These are phyloP conservation scores for Fusarium nodosum DNA, from an alignment of 2,329 filamentous ascomycete genomes.

Conservation along the genomic window DNA sequence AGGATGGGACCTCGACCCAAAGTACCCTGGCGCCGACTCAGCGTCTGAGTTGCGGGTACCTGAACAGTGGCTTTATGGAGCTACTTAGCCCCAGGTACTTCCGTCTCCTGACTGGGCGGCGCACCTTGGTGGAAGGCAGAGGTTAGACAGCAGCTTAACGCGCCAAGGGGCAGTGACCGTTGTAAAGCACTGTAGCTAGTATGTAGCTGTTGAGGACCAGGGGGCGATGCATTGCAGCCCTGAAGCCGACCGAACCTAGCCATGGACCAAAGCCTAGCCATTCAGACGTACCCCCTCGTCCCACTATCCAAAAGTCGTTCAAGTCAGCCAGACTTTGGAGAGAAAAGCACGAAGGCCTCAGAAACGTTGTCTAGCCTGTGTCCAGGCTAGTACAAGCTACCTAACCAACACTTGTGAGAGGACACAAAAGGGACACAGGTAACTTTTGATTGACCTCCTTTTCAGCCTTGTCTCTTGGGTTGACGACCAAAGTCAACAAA, in stretches of 20 bases:
- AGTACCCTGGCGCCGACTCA: slow-evolving; percentile 29
- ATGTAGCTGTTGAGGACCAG: slow-evolving; percentile 19
- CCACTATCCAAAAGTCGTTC: slow-evolving; percentile 31
- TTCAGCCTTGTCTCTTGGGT: slow-evolving; percentile 39
- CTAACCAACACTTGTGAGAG: slow-evolving; percentile 31
- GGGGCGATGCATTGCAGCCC: slow-evolving; percentile 43
- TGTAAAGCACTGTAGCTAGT: slow-evolving; percentile 26
- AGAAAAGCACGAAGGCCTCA: slow-evolving; percentile 37
- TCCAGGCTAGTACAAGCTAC: slow-evolving; percentile 30
- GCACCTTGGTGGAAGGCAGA: slow-evolving; percentile 15
- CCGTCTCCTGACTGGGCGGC: slow-evolving; percentile 39
- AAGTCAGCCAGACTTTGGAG: slow-evolving; percentile 24
- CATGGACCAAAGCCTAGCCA: slow-evolving; percentile 32
- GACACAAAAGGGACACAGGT: slow-evolving; percentile 20
- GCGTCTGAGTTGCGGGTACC: slow-evolving; percentile 41
- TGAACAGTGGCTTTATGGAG: slow-evolving; percentile 36
- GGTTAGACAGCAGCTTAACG: slow-evolving; percentile 38
- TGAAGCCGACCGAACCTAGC: slow-evolving; percentile 37
- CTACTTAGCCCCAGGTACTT: slow-evolving; percentile 40
- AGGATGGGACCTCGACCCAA: slow-evolving; percentile 35
- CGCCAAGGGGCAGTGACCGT: slow-evolving; percentile 42
- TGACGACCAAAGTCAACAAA: slow-evolving; percentile 2
- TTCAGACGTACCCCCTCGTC: slow-evolving; percentile 37
- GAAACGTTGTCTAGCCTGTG: slow-evolving; percentile 34
- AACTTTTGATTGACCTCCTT: slow-evolving; percentile 36